A percentile compares a stretch with the other conserved stretches of the same genome.
These are phyloP conservation scores for Amanita pallidorosea DNA, from an alignment of 768 basidiomycete species.

Conservation along the genomic window DNA sequence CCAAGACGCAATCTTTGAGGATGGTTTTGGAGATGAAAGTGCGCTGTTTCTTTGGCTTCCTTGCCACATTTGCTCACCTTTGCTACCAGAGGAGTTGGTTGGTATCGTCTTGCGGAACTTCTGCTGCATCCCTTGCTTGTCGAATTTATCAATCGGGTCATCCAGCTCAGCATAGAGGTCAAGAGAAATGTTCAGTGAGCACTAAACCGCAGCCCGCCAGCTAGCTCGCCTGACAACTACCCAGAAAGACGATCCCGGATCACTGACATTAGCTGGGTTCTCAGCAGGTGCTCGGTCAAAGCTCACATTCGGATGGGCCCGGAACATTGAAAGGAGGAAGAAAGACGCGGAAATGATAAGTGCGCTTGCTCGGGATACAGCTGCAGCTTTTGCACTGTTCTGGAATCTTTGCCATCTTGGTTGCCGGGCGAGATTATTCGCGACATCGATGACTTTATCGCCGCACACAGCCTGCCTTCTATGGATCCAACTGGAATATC, in stretches of 20 bases:
- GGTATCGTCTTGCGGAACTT: too few relatives aligned
- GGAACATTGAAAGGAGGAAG: too few relatives aligned
- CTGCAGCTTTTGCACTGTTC: slow-evolving; percentile 13
- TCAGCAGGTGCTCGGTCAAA: too few relatives aligned
- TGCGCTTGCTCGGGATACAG: background rate
- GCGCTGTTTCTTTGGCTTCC: slow-evolving; percentile 11
- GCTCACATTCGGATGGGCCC: too few relatives aligned
- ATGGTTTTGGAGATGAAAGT: too few relatives aligned
- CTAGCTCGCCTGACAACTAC: slow-evolving; percentile 11
- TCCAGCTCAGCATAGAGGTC: slow-evolving; percentile 8
- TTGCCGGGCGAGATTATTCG: slow-evolving; percentile 5
- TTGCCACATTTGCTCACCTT: too few relatives aligned
- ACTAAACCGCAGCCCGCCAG: slow-evolving; percentile 12
- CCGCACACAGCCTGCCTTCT: too few relatives aligned
- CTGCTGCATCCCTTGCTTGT: slow-evolving; percentile 9
- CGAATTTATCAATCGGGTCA: slow-evolving; percentile 8
- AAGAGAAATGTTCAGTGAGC: slow-evolving; percentile 12
- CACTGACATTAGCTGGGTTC: too few relatives aligned
- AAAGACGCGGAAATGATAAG: background rate
- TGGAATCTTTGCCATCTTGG: slow-evolving; percentile 9
- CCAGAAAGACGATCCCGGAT: background rate
- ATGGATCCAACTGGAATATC: too few relatives aligned
- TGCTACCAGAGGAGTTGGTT: too few relatives aligned
- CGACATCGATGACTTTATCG: background rate
- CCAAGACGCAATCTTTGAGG: too few relatives aligned